Evolutionary conservation across 139 green algal species (phyloP).

Genomic region (Astrephomene gubernaculifera): DNA sequence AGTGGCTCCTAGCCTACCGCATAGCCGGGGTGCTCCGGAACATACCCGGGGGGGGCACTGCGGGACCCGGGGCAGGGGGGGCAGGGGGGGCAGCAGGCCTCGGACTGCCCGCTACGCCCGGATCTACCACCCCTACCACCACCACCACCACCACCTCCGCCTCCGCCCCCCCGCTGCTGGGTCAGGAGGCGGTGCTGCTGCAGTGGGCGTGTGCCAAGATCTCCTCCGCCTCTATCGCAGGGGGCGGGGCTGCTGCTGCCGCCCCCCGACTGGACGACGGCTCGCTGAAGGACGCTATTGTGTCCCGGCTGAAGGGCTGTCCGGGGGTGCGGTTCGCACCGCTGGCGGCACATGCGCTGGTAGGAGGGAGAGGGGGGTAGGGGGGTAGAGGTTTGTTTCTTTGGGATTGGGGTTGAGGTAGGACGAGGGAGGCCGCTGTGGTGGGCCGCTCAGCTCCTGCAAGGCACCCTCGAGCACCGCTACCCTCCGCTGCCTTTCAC

Average conservation of each 20-base stretch:
- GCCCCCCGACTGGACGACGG: not conserved
- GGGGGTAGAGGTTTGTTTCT: not conserved
- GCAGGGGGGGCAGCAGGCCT: too few species aligned
- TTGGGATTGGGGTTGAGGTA: not conserved
- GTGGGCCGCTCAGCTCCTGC: not conserved
- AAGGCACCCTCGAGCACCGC: too few species aligned
- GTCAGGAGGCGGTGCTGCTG: slow-evolving; percentile 67
- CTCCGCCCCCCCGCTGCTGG: not conserved
- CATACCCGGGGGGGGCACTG: not conserved
- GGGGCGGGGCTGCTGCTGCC: not conserved
- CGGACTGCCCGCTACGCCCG: too few species aligned
- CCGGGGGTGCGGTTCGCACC: slow-evolving; percentile 66
- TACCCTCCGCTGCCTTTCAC: too few species aligned
- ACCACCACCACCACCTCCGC: not conserved
- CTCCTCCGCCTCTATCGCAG: slow-evolving; percentile 33
- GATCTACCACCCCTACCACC: too few species aligned
- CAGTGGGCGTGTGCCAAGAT: slow-evolving; percentile 92
- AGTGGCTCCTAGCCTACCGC: slow-evolving; percentile 64
- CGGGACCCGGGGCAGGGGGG: not conserved
- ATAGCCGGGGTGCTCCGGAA: slow-evolving; percentile 52
- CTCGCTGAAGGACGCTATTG: slow-evolving; percentile 19
- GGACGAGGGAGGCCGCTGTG: not conserved
- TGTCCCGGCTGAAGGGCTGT: slow-evolving; percentile 73
- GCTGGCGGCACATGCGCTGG: slow-evolving; percentile 63
- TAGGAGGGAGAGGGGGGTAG: not conserved